Base-by-base conservation (phyloP, 31 red algal genomes). In the Endocladia muricata region DNA sequence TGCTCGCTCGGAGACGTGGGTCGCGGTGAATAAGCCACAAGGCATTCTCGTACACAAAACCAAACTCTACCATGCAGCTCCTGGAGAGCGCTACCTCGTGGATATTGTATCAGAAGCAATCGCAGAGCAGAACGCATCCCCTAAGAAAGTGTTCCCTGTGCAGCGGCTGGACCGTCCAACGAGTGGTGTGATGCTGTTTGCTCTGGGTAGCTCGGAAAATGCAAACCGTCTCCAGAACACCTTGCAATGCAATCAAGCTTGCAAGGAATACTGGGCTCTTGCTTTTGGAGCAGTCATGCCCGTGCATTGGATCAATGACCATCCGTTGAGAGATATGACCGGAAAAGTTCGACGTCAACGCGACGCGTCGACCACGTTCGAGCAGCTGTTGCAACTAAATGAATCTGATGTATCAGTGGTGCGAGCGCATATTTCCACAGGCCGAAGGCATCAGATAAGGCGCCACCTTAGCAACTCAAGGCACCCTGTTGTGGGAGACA, bases 91-190 rank as follows among this genome's bases (percentile, higher is more conserved):
- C 25, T 89, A 65, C 55, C 56, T 89, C 21, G 64, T 77, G 9
- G 72, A 84, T 36, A 25, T 62, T 29, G 64, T 92, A 26, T 19
- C 33, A 19, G 17, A 29, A 47, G 5, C 34, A 6, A 1, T 74
- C 3, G 25, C 57, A 30, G 36, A 68, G 25, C n/a, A 28, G 15
- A 19, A 21, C 5, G 74, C 58, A n/a, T 21, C 38, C 8, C 33
- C 40, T 30, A 34, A 26, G 15, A 34, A 66, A 58, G 70, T 92
- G 30, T 36, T 70, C 33, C 72, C 79, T 6, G 80, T 92, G 3
- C 81, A 83, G 15, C 57, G 88, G 5, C 54, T 92, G 34, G 88
- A 92, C 57, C 55, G 88, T 26, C 74, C 88, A n/a, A 92, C 88
- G 25, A 84, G 72, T 40, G 88, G 88, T 1, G 80, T 79, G 0